phyloP scores from a whole-genome alignment of 306 rosid species.

The Luffa aegyptiaca region DNA sequence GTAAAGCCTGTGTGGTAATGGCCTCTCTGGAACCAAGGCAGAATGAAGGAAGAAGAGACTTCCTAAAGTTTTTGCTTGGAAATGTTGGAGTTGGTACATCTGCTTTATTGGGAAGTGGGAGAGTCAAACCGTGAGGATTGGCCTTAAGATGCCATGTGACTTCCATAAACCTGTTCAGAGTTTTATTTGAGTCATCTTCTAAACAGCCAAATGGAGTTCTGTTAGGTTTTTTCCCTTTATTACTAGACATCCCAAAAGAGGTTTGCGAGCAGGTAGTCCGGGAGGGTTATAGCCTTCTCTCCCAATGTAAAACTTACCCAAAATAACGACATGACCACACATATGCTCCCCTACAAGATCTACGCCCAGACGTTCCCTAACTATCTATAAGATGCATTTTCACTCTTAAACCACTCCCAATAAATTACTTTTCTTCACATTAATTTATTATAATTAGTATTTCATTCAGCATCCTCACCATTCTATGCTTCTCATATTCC shows the following conservation, averaged over 20 bases:
- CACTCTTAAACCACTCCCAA: neutral
- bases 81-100: constrained; percentile 59
- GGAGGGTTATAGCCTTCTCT: neutral
- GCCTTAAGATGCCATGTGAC: neutral
- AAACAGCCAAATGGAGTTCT: neutral
- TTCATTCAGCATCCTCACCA: neutral
- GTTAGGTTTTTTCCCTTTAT: neutral
- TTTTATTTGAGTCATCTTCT: neutral
- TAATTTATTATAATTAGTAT: neutral
- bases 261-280: neutral
- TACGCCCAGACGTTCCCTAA: neutral
- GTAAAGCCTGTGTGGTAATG: constrained; percentile 28
- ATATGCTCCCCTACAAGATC: neutral
- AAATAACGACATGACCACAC: neutral
- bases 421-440: neutral
- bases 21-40: constrained; percentile 49
- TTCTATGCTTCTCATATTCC: neutral
- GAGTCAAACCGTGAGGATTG: constrained; percentile 21
- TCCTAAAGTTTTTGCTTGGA: constrained; percentile 62
- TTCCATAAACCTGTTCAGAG: neutral
- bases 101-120: constrained; percentile 50
- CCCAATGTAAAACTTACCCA: neutral
- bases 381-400: neutral
- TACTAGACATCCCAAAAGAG: neutral
- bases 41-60: constrained; percentile 69